Evolutionary conservation across 148 eudicot genomes (phyloP), one percentile per base, ranked within the genome.

Genomic region (Suaeda aralocaspica): DNA sequence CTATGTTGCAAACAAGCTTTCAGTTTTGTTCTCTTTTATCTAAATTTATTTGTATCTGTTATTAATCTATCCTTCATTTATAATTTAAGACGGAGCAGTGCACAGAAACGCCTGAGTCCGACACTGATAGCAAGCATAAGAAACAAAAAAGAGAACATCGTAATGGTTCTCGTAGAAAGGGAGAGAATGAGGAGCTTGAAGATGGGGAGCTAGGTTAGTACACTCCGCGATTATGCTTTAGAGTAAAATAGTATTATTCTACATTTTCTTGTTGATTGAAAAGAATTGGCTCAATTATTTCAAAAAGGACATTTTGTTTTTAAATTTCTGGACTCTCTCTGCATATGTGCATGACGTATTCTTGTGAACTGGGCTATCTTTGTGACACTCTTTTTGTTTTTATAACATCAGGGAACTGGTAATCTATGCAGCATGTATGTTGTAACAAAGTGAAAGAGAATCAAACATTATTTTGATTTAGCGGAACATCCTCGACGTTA

Each of bases 101-200:
- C 65, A 45, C 48, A 4, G 75, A 79, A 67, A 48, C 69, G 67
- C 70, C 85, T 30, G 96, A 85, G 68, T 79, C 84, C 46, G 92
- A 88, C 68, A 70, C 70, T 66, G 90, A 90, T 67, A 83, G 78
- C 75, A 84, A 82, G 77, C 88, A 75, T 69, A 92, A 84, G 81
- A 84, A 85, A 67, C 85, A 82, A 72, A 90, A 76, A 81, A 82
- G 83, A 84, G 94, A 90, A 68, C 83, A 82, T 72, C 74, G 75
- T 31, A 81, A 74, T 81, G 83, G 85, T 63, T 78, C 87, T 72
- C 84, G 68, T 64, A 85, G 83, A 72, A 82, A 64, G 78, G 78
- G 62, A 66, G 89, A 82, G 66, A 22, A 63, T 33, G 86, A 85
- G 41, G 87, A 92, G 70, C 86, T 76, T 61, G 84, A 78, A 79